Conservation (phyloP, 768 basidiomycete genomes). For the Rhodotorula kratochvilovae region DNA sequence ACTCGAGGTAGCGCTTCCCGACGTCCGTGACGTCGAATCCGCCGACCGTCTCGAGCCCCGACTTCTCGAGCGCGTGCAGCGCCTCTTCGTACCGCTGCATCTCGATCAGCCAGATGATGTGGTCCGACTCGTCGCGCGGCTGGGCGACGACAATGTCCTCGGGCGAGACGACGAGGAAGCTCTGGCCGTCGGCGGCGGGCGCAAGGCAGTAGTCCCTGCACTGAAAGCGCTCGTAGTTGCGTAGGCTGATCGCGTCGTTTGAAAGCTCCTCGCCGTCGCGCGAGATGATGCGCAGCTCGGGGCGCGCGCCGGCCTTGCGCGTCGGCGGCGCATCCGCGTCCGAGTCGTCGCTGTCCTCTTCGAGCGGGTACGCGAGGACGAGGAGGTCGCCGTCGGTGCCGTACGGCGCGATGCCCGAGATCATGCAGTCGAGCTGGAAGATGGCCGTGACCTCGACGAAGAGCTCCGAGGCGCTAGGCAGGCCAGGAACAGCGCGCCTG, state of each 20-base stretch:
- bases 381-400: slow-evolving; percentile 56
- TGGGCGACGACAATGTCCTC: slow-evolving; percentile 80
- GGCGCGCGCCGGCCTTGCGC: slow-evolving; percentile 80
- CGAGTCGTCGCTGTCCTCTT: slow-evolving; percentile 47
- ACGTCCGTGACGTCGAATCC: slow-evolving; percentile 54
- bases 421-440: slow-evolving; percentile 91
- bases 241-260: slow-evolving; percentile 72
- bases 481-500: slow-evolving; percentile 26
- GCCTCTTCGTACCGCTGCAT: slow-evolving; percentile 82
- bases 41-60: slow-evolving; percentile 52
- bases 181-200: slow-evolving; percentile 25
- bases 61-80: slow-evolving; percentile 67
- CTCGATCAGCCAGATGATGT: slow-evolving; percentile 87
- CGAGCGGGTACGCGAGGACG: slow-evolving; percentile 69
- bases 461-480: slow-evolving; percentile 45
- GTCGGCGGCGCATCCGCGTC: slow-evolving; percentile 54
- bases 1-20: slow-evolving; percentile 77
- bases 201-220: slow-evolving; percentile 79
- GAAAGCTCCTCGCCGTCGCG: slow-evolving; percentile 81
- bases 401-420: slow-evolving; percentile 77
- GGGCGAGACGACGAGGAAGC: slow-evolving; percentile 79
- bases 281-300: slow-evolving; percentile 87
- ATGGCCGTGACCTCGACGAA: slow-evolving; percentile 83
- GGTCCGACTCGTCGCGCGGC: slow-evolving; percentile 80
- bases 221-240: slow-evolving; percentile 73